Conservation (phyloP, 805 yeast species). For the Starmerella bacillaris region DNA sequence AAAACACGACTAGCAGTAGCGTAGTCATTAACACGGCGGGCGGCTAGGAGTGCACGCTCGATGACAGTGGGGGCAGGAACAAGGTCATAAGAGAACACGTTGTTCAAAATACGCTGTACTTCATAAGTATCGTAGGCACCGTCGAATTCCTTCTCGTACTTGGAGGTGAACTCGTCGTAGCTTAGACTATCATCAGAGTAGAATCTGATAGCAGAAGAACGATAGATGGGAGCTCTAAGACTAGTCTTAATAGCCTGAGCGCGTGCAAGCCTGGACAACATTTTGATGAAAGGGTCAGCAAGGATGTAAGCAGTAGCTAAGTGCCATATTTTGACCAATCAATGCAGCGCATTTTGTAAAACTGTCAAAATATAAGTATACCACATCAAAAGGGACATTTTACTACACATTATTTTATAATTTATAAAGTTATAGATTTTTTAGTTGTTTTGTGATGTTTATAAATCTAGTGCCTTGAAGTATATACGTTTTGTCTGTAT, state of each 20-base stretch:
- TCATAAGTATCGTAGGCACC: constrained; percentile 77
- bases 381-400: no score
- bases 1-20: constrained; percentile 98
- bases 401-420: no score
- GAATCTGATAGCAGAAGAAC: constrained; percentile 9
- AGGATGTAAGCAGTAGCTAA: no score
- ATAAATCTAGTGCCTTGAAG: no score
- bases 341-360: no score
- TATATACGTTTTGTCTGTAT: no score
- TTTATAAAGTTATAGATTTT: no score
- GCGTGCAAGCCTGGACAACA: not conserved
- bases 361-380: no score
- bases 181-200: constrained; percentile 13
- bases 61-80: constrained; percentile 95
- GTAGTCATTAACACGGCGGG: constrained; percentile 97
- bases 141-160: constrained; percentile 87
- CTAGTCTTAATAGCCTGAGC: not conserved
- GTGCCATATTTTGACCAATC: no score
- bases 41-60: constrained; percentile 89
- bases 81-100: constrained; percentile 94
- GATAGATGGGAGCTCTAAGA: constrained; percentile 1
- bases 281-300: no score
- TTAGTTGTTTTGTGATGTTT: no score
- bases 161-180: constrained; percentile 28
- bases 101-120: constrained; percentile 88